phyloP scores from a whole-genome alignment of 2,329 filamentous ascomycete species.

The Microthyrium microscopicum region DNA sequence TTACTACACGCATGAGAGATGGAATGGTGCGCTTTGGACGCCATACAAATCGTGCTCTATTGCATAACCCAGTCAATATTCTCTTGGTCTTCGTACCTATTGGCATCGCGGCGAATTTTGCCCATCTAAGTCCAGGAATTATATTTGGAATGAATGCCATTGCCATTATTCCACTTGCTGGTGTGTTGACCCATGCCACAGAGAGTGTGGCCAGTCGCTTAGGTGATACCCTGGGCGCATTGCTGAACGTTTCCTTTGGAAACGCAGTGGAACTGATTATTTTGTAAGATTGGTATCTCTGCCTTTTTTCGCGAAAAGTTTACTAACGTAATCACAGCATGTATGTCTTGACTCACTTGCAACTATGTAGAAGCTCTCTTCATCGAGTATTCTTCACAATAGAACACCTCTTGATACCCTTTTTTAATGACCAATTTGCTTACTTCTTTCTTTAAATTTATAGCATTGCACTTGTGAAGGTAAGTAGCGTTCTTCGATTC shows the following conservation, averaged over 20 bases:
- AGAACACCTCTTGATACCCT: conserved; percentile 7
- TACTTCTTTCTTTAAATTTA: conserved; percentile 9
- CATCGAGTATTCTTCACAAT: conserved; percentile 5
- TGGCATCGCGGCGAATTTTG: conserved; percentile 47
- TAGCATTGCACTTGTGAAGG: conserved; percentile 62
- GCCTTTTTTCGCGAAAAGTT: conserved; percentile 14
- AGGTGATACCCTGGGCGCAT: conserved; percentile 31
- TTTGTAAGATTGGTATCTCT: conserved; percentile 16
- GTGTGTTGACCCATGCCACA: conserved; percentile 31
- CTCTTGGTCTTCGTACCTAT: conserved; percentile 63
- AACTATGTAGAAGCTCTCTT: conserved; percentile 1
- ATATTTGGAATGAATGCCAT: conserved; percentile 36
- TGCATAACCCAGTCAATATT: conserved; percentile 63
- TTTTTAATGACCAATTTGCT: conserved; percentile 7
- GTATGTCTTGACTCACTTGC: conserved; percentile 13
- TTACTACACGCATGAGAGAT: conserved; percentile 33
- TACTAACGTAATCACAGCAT: conserved; percentile 19
- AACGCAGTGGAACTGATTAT: conserved; percentile 37
- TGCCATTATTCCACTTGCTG: conserved; percentile 33
- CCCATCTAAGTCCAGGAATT: conserved; percentile 23
- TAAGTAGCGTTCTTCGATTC: conserved; percentile 15
- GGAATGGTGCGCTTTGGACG: conserved; percentile 36
- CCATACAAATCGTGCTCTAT: conserved; percentile 40
- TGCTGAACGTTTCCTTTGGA: conserved; percentile 36
- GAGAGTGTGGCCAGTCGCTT: conserved; percentile 31